A percentile compares a stretch with the other conserved stretches of the same genome.
Evolutionary conservation across 2,329 filamentous ascomycete species (phyloP).

Genomic region (Cladosporium sp.): DNA sequence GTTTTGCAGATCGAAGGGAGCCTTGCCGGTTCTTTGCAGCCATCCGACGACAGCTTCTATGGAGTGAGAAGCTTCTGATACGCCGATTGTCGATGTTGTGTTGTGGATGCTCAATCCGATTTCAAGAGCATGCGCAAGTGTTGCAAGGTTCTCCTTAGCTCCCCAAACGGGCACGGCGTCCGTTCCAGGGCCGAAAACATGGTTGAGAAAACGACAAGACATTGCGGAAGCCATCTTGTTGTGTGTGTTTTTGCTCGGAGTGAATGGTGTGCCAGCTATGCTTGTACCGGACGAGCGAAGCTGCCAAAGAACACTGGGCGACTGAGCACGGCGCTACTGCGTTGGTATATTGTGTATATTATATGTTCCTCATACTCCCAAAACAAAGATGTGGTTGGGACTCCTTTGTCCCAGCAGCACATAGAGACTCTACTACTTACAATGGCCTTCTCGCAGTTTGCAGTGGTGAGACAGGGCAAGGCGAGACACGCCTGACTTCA

Average conservation of each 20-base stretch:
- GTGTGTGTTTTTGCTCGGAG: neutral
- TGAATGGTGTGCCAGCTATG: neutral
- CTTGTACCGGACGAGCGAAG: neutral
- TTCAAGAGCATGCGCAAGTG: neutral
- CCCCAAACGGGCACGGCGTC: neutral
- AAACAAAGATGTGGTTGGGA: neutral
- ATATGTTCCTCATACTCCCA: neutral
- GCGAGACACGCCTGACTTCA: neutral
- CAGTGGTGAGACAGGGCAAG: neutral
- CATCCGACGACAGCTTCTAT: neutral
- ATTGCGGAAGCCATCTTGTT: neutral
- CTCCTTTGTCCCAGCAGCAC: neutral
- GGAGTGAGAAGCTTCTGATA: neutral
- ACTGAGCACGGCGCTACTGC: neutral
- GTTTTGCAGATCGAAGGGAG: neutral
- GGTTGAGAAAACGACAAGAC: neutral
- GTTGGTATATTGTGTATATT: neutral
- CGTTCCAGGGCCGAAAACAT: neutral
- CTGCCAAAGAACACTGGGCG: neutral
- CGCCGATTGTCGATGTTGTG: neutral
- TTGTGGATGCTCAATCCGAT: neutral
- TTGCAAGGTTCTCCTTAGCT: neutral
- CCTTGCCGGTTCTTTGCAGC: neutral
- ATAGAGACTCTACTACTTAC: neutral
- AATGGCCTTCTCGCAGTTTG: neutral